Evolutionary conservation across 2,329 filamentous ascomycete species (phyloP).

Genomic region (Xylariomycetidae sp.): DNA sequence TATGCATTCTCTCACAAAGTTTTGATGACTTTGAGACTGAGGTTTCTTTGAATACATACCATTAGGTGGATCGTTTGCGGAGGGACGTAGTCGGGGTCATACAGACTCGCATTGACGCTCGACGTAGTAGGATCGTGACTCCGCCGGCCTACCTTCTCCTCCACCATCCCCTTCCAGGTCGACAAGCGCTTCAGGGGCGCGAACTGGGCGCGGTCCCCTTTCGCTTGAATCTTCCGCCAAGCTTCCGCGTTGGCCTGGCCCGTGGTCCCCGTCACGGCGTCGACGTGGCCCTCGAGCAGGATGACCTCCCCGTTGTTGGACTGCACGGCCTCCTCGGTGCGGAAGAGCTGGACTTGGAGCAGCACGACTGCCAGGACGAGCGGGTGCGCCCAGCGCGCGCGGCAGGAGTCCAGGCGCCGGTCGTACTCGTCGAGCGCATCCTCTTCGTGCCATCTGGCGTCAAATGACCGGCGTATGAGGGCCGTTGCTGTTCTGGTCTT

Average conservation of each 20-base stretch:
- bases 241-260: constrained; percentile 20
- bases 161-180: constrained; percentile 21
- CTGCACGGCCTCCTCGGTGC: constrained; percentile 39
- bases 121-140: constrained; percentile 6
- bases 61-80: constrained; percentile 43
- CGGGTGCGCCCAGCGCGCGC: constrained; percentile 40
- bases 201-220: constrained; percentile 11
- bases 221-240: constrained; percentile 13
- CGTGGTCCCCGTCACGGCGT: constrained; percentile 34
- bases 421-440: constrained; percentile 43
- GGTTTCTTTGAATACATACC: too few relatives aligned
- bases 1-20: too few relatives aligned
- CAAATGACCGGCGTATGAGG: constrained; percentile 39
- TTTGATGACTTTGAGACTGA: too few relatives aligned
- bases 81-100: constrained; percentile 29
- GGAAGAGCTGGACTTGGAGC: constrained; percentile 41
- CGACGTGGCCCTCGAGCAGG: constrained; percentile 37
- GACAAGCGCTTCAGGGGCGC: constrained; percentile 21
- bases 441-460: constrained; percentile 35
- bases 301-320: constrained; percentile 39
- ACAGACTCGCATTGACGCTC: constrained; percentile 10
- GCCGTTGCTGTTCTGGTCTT: constrained; percentile 34
- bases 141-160: constrained; percentile 16
- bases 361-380: constrained; percentile 40
- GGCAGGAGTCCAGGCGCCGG: constrained; percentile 38